A percentile compares a stretch with the other conserved stretches of the same genome.
Conservation (phyloP, 2,329 filamentous ascomycete species). For the Colletotrichum camelliae region DNA sequence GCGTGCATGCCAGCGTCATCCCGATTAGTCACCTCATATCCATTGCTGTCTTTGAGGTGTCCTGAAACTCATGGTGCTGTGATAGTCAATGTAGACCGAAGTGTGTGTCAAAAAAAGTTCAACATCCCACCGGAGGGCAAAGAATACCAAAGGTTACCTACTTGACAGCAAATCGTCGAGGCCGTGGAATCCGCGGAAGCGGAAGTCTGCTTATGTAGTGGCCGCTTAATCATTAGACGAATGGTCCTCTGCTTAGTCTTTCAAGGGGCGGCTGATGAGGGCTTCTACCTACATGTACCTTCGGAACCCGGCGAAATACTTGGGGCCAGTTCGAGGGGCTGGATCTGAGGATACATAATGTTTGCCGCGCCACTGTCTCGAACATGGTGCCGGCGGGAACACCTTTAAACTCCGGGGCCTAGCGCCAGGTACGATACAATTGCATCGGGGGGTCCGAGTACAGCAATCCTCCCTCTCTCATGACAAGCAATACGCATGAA, state of each 20-base stretch:
- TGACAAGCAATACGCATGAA: not conserved
- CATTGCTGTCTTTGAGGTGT: not conserved
- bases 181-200: not conserved
- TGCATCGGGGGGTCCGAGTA: not conserved
- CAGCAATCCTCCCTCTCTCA: not conserved
- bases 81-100: not conserved
- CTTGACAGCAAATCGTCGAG: not conserved
- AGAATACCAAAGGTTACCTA: too few relatives aligned
- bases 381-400: not conserved
- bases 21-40: accelerated
- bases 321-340: not conserved
- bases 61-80: not conserved
- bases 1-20: not conserved
- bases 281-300: not conserved
- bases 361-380: not conserved
- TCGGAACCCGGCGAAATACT: not conserved
- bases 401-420: not conserved
- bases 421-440: not conserved
- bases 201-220: not conserved
- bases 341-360: not conserved
- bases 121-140: too few relatives aligned
- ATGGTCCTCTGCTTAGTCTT: not conserved
- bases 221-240: not conserved
- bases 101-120: not conserved
- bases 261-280: not conserved